These are phyloP conservation scores for Xylaria nigripes DNA, from an alignment of 495 filamentous ascomycete genomes.

Conservation along the genomic window DNA sequence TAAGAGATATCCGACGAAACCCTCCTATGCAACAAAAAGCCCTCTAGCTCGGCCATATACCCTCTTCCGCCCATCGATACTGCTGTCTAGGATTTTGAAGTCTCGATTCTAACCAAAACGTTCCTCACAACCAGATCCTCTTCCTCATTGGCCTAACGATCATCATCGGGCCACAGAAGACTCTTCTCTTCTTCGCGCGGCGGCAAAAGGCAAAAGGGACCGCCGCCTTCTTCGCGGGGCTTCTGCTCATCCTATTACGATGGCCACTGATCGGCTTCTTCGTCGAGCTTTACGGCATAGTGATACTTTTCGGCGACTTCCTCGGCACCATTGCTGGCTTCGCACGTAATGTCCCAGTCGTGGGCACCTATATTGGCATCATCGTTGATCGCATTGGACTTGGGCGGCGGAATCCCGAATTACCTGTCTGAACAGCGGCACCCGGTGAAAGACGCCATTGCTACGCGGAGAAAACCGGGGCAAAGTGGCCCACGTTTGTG, in stretches of 20 bases:
- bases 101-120: background rate
- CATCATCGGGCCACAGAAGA: constrained; percentile 90
- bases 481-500: too few species aligned
- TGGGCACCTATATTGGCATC: constrained; percentile 73
- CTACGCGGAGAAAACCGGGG: background rate
- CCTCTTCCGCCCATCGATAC: background rate
- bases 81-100: background rate
- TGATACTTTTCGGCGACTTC: constrained; percentile 93
- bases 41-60: background rate
- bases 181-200: constrained; percentile 84
- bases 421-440: constrained; percentile 51
- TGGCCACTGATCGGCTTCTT: constrained; percentile 87
- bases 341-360: constrained; percentile 71
- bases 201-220: constrained; percentile 88
- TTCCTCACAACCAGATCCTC: constrained; percentile 58
- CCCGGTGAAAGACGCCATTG: background rate
- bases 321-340: constrained; percentile 86
- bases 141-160: constrained; percentile 93
- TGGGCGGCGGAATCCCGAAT: constrained; percentile 63
- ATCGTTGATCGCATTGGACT: constrained; percentile 54
- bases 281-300: constrained; percentile 85
- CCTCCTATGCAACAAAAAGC: background rate
- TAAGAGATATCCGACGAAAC: background rate
- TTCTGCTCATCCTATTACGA: constrained; percentile 73
- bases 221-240: constrained; percentile 77